Conservation (phyloP, 179 eudicot species). For the Drosera spatulata region DNA sequence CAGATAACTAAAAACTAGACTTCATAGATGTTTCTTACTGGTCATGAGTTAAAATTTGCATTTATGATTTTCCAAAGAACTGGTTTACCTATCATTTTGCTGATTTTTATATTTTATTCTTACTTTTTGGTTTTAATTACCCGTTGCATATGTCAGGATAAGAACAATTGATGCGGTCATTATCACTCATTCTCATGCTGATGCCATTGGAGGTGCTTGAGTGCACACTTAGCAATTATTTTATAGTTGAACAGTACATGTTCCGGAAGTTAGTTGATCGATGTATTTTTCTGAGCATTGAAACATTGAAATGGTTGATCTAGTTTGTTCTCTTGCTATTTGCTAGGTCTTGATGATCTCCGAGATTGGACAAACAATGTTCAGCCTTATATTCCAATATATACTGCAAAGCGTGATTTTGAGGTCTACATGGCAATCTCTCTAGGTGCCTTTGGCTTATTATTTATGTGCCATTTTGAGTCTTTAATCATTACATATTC, state of each 20-base stretch:
- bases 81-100: background rate
- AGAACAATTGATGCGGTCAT: conserved; percentile 90
- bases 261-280: background rate
- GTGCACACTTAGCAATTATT: conserved; percentile 18
- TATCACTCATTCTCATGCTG: conserved; percentile 99
- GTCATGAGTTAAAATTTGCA: no score
- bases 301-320: no score
- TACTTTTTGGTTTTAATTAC: conserved; percentile 24
- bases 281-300: no score
- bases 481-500: no score
- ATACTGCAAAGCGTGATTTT: conserved; percentile 75
- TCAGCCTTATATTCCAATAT: conserved; percentile 76
- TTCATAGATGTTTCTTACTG: no score
- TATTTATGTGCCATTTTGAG: no score
- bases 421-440: conserved; percentile 40
- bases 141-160: conserved; percentile 76
- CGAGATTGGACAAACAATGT: conserved; percentile 99
- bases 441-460: no score
- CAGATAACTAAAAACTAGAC: no score
- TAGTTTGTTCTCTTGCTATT: background rate
- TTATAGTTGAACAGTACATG: conserved; percentile 6
- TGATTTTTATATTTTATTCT: conserved; percentile 1
- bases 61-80: background rate
- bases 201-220: conserved; percentile 96
- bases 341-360: conserved; percentile 89